Conservation (phyloP, 1,284 basidiomycete genomes). For the Sanghuangporus sanghuang region DNA sequence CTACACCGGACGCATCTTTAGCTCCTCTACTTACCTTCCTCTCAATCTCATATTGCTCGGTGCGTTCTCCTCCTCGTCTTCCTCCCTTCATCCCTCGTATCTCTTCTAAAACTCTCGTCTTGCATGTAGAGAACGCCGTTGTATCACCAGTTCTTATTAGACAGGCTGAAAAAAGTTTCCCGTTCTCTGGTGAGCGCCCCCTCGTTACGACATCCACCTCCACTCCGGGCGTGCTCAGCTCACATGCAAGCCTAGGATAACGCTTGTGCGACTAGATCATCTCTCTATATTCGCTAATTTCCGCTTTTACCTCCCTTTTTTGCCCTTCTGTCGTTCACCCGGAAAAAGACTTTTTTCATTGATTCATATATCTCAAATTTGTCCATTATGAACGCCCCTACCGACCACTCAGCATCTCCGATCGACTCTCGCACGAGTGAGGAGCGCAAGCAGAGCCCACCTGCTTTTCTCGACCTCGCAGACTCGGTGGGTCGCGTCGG, state of each 20-base stretch:
- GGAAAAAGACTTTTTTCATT: constrained; percentile 46
- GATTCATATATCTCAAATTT: constrained; percentile 25
- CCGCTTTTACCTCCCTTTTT: constrained; percentile 30
- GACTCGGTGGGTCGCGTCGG: constrained; percentile 61
- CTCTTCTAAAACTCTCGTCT: constrained; percentile 20
- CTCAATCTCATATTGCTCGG: constrained; percentile 3
- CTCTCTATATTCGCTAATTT: constrained; percentile 50
- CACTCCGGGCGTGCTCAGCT: constrained; percentile 16
- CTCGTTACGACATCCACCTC: constrained; percentile 13
- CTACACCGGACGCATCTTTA: not conserved
- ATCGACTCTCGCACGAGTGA: constrained; percentile 64
- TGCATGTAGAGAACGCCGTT: constrained; percentile 36
- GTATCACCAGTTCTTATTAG: constrained; percentile 72
- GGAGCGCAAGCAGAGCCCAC: constrained; percentile 77
- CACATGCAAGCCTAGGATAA: constrained; percentile 37
- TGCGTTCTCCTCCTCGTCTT: constrained; percentile 3
- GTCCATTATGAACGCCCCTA: constrained; percentile 58
- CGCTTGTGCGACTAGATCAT: constrained; percentile 64
- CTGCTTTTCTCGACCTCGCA: constrained; percentile 84
- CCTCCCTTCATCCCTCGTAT: constrained; percentile 20
- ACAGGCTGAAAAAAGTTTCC: constrained; percentile 62
- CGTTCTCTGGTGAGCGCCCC: constrained; percentile 51
- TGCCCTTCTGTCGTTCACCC: constrained; percentile 52
- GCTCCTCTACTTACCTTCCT: constrained; percentile 5
- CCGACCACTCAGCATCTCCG: constrained; percentile 64